These are phyloP conservation scores for Aspergillus floridensis DNA, from an alignment of 2,329 filamentous ascomycete genomes.

Conservation along the genomic window DNA sequence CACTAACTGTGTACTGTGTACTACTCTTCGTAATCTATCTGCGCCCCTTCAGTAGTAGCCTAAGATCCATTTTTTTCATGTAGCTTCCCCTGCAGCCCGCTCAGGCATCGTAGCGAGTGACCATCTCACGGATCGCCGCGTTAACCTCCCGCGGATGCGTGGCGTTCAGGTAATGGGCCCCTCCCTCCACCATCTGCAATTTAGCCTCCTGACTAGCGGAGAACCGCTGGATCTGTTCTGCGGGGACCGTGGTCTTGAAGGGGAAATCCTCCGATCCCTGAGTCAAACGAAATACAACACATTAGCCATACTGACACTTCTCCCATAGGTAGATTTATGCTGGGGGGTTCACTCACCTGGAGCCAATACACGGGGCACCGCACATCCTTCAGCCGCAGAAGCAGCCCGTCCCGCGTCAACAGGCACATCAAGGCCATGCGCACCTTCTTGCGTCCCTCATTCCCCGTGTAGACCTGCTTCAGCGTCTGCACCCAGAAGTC, in stretches of 20 bases:
- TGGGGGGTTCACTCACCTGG: slow-evolving; percentile 33
- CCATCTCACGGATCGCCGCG: slow-evolving; percentile 23
- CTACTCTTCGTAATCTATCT: not conserved
- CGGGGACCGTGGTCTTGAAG: slow-evolving; percentile 17
- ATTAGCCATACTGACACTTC: not conserved
- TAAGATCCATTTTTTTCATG: not conserved
- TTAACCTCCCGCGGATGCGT: slow-evolving; percentile 48
- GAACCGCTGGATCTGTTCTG: slow-evolving; percentile 50
- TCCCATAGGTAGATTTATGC: not conserved
- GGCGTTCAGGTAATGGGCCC: slow-evolving; percentile 51
- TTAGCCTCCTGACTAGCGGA: slow-evolving; percentile 43
- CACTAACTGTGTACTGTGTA: not conserved
- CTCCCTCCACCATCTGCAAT: slow-evolving; percentile 46
- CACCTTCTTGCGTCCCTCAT: slow-evolving; percentile 48
- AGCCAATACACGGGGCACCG: slow-evolving; percentile 53
- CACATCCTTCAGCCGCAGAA: slow-evolving; percentile 47
- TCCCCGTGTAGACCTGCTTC: slow-evolving; percentile 48
- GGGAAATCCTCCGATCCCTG: slow-evolving; percentile 20
- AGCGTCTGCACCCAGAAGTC: slow-evolving; percentile 48
- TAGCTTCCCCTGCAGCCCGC: not conserved
- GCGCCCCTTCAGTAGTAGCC: not conserved
- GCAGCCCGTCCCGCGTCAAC: slow-evolving; percentile 49
- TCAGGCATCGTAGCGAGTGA: slow-evolving; percentile 22
- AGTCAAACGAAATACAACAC: not conserved
- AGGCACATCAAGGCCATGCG: slow-evolving; percentile 53